Conservation (phyloP, 257 asterid genomes). For the Echium plantagineum region DNA sequence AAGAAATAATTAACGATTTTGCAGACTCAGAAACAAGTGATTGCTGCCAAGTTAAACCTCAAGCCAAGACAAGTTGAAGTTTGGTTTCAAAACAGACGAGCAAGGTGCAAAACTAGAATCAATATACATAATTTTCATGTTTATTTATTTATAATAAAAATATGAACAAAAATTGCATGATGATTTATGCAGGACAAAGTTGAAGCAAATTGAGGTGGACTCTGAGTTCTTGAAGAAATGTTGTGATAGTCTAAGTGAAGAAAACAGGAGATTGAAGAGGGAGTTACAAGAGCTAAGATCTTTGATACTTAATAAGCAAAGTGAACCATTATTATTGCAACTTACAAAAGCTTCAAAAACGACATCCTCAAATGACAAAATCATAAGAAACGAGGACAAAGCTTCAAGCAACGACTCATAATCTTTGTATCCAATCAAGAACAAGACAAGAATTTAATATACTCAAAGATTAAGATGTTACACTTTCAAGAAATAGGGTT, state of each 20-base stretch:
- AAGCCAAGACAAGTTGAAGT: slow-evolving; percentile 69
- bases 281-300: slow-evolving; percentile 7
- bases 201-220: slow-evolving; percentile 11
- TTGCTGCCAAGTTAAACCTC: slow-evolving; percentile 48
- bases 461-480: no score
- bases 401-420: neutral
- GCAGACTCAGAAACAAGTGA: slow-evolving; percentile 41
- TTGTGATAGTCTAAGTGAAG: slow-evolving; percentile 10
- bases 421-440: no score
- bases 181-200: slow-evolving; percentile 8
- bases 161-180: no score
- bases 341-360: neutral
- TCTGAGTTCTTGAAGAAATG: slow-evolving; percentile 6
- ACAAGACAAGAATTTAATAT: no score
- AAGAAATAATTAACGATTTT: neutral
- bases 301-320: neutral
- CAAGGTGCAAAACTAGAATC: slow-evolving; percentile 26
- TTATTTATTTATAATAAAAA: no score
- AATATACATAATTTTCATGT: no score
- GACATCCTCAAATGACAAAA: neutral
- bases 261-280: slow-evolving; percentile 9
- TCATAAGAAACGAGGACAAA: neutral
- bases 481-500: no score
- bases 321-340: neutral
- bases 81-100: slow-evolving; percentile 80